Conservation (phyloP, 768 basidiomycete genomes). For the Suillus hirtellus region DNA sequence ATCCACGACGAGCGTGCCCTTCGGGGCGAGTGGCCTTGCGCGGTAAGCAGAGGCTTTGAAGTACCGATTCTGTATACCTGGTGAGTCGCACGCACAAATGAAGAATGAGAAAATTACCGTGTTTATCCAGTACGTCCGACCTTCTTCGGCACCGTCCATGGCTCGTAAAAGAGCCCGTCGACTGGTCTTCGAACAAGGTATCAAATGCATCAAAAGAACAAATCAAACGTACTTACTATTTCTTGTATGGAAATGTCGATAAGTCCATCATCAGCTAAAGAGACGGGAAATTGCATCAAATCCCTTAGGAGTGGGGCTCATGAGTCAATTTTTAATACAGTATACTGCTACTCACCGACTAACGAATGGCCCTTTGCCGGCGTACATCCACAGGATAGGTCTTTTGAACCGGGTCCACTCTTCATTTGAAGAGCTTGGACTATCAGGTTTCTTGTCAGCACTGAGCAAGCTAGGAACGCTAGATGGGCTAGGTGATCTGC, state of each 20-base stretch:
- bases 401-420: conserved; percentile 74
- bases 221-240: conserved; percentile 41
- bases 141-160: conserved; percentile 63
- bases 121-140: conserved; percentile 61
- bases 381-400: conserved; percentile 69
- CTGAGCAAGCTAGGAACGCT: conserved; percentile 11
- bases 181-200: conserved; percentile 22
- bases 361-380: conserved; percentile 80
- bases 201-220: conserved; percentile 12
- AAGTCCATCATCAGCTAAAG: conserved; percentile 74
- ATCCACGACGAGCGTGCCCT: conserved; percentile 69
- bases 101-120: conserved; percentile 42
- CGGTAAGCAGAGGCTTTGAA: conserved; percentile 75
- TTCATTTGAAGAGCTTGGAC: conserved; percentile 43
- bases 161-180: conserved; percentile 51
- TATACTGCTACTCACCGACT: conserved; percentile 44
- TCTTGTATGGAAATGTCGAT: conserved; percentile 73
- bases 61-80: conserved; percentile 56
- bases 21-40: conserved; percentile 55
- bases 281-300: conserved; percentile 83
- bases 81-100: conserved; percentile 14
- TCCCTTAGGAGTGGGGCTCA: conserved; percentile 43
- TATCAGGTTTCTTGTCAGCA: conserved; percentile 19
- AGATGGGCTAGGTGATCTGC: conserved; percentile 14
- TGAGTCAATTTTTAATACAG: conserved; percentile 5